Evolutionary conservation across 1,284 basidiomycete species (phyloP).

Genomic region (Volvariella surrecta): DNA sequence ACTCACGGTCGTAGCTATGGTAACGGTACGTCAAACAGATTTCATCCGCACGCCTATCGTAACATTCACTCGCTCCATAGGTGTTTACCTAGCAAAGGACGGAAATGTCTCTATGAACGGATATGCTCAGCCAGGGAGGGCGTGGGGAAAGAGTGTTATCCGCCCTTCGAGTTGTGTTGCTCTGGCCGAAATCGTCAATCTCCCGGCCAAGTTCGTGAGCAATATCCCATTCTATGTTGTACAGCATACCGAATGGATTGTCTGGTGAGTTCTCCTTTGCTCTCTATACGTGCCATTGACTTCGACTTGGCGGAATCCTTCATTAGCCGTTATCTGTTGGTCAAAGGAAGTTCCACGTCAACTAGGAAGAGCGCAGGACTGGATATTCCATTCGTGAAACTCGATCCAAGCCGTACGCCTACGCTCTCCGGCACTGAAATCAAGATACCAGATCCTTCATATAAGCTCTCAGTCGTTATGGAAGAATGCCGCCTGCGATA

Average conservation of each 20-base stretch:
- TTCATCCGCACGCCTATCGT: slow-evolving; percentile 1
- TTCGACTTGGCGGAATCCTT: not conserved
- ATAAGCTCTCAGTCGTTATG: slow-evolving; percentile 39
- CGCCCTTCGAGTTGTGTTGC: slow-evolving; percentile 39
- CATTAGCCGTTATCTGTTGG: slow-evolving; percentile 50
- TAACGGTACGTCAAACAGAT: slow-evolving; percentile 31
- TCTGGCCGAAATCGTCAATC: slow-evolving; percentile 54
- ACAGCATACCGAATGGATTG: slow-evolving; percentile 51
- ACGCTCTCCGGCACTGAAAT: slow-evolving; percentile 25
- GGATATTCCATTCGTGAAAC: slow-evolving; percentile 30
- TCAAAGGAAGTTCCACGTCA: slow-evolving; percentile 24
- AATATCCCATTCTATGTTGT: slow-evolving; percentile 46
- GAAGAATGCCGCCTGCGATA: slow-evolving; percentile 28
- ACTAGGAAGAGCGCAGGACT: slow-evolving; percentile 5
- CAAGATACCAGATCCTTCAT: slow-evolving; percentile 44
- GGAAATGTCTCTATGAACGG: slow-evolving; percentile 33
- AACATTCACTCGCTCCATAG: slow-evolving; percentile 20
- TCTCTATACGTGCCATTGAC: not conserved
- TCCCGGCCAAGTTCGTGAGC: slow-evolving; percentile 39
- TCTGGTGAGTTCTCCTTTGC: slow-evolving; percentile 35
- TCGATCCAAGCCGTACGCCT: slow-evolving; percentile 28
- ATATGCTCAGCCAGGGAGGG: slow-evolving; percentile 28
- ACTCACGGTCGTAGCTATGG: slow-evolving; percentile 48
- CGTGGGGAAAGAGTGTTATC: slow-evolving; percentile 41
- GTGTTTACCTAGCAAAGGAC: slow-evolving; percentile 57